Base-by-base conservation (phyloP, 768 basidiomycete species). In the Naematelia encephala region DNA sequence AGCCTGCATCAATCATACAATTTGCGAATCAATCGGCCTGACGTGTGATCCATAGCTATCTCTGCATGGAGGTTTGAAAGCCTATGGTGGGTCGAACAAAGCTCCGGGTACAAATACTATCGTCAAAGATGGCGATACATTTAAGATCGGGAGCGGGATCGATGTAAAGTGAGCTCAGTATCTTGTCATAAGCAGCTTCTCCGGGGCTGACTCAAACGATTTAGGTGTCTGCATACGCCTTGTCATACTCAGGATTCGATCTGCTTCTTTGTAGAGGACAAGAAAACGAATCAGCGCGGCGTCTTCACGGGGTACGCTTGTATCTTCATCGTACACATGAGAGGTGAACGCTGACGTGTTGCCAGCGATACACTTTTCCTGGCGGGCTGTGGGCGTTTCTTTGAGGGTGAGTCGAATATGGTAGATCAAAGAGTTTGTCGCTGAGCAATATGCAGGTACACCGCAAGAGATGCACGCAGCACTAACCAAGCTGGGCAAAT, bases 171-270 rank as follows among this genome's bases (percentile, higher is more conserved):
- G 45, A 34, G 69, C 51, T 86, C 86, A 61, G 57, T 76, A 51
- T 13, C 25, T 28, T 48, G 25, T 48, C 13, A 12, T 43, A 12
- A 19, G 4, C 19, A 8, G 22, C 5, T 22, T n/a, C 16, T 21
- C 26, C 29, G 28, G 50, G 44, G 26, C 89, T 39, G 46, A 61
- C 43, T 2, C 22, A 10, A 22, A 19, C 30, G 10, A 44, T 16
- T 16, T 50, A 68, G 89, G 75, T 90, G 88, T 77, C 79, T 91
- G 22, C 86, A 89, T 23, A 92, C 90, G 0, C 90, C 91, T 1
- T 93, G 91, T 78, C 94, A 97, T 76, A 98, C 94, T 2, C 89
- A 89, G 73, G 94, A 97, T 78, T 96, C 93, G 14, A 93, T 94
- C 67, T 96, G 89, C 80, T 98, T 86, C 80, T 82, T 88, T 74